Percentiles rank a stretch among this genome's conserved stretches.
These are phyloP conservation scores for Testicularia cyperi DNA, from an alignment of 1,284 basidiomycete genomes.

Conservation along the genomic window DNA sequence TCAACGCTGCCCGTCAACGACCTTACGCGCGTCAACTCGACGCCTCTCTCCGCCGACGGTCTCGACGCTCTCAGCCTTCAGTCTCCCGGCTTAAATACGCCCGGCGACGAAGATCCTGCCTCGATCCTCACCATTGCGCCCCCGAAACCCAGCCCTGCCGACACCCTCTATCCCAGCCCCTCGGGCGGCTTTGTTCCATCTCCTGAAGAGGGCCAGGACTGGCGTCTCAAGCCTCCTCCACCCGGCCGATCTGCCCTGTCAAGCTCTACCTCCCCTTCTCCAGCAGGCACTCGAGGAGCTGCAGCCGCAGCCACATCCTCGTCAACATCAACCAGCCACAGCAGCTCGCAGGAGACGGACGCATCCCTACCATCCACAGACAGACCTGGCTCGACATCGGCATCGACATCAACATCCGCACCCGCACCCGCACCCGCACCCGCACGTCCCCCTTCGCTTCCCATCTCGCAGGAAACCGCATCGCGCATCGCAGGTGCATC, in stretches of 20 bases:
- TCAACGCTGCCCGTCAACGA: constrained; percentile 14
- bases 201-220: constrained; percentile 43
- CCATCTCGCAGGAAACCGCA: constrained; percentile 27
- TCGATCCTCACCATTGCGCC: constrained; percentile 34
- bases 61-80: constrained; percentile 13
- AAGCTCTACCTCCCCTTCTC: no score
- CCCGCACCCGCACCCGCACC: no score
- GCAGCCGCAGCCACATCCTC: neutral
- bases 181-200: constrained; percentile 45
- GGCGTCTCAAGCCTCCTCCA: constrained; percentile 41
- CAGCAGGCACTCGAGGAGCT: no score
- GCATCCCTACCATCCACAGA: no score
- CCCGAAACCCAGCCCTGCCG: constrained; percentile 34
- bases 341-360: no score
- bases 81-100: no score
- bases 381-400: no score
- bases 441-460: constrained; percentile 28
- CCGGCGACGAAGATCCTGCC: constrained; percentile 9
- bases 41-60: constrained; percentile 18
- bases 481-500: constrained; percentile 32
- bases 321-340: no score
- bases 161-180: constrained; percentile 43
- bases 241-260: constrained; percentile 17
- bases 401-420: no score
- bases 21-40: constrained; percentile 35